Percentiles rank a stretch among this genome's conserved stretches.
These are phyloP conservation scores for Castanea sativa DNA, from an alignment of 306 rosid genomes.

Conservation along the genomic window DNA sequence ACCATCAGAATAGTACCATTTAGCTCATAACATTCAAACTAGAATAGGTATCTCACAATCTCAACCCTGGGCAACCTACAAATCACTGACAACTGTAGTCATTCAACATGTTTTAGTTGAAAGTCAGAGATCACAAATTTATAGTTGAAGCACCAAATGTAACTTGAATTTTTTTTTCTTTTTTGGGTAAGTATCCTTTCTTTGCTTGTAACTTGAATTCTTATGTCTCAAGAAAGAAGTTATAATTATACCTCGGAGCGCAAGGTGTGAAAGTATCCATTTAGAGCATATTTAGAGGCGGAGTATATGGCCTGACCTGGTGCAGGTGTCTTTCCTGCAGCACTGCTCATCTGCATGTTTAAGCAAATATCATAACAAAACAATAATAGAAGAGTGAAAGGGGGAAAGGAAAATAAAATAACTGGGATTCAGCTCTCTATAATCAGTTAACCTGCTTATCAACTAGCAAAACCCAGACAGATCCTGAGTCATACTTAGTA, in stretches of 20 bases:
- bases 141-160: constrained; percentile 1
- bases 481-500: background rate
- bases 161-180: background rate
- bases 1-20: background rate
- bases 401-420: constrained; percentile 16
- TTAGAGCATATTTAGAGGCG: constrained; percentile 86
- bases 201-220: background rate
- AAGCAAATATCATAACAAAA: constrained; percentile 17
- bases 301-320: constrained; percentile 96
- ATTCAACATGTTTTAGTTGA: background rate
- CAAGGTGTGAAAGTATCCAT: constrained; percentile 88
- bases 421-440: background rate
- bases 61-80: background rate
- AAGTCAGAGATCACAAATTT: constrained; percentile 2
- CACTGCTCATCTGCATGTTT: constrained; percentile 82
- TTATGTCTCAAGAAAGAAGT: constrained; percentile 15
- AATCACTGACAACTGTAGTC: background rate
- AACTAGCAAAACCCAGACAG: background rate
- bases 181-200: too few relatives aligned
- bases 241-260: constrained; percentile 76
- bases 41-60: background rate
- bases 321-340: constrained; percentile 93
- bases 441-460: background rate
- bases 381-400: constrained; percentile 7
- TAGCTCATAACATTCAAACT: background rate